phyloP scores from a whole-genome alignment of 306 rosid genomes.

The Amphicarpaea edgeworthii region DNA sequence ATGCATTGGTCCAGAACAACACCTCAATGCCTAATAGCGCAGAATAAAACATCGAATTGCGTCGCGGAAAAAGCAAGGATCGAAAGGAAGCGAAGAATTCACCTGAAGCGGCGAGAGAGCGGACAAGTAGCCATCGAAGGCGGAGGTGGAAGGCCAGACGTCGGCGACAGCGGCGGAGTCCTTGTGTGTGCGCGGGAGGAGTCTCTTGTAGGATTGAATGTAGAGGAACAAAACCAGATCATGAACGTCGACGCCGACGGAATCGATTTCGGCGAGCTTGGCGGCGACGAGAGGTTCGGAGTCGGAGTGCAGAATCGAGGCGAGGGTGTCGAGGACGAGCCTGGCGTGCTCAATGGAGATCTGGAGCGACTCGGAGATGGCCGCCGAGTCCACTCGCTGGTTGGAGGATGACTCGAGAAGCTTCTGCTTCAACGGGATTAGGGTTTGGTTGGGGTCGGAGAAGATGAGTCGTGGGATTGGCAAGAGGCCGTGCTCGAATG shows the following conservation, averaged over 20 bases:
- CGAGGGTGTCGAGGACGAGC: slow-evolving; percentile 81
- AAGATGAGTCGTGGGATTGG: slow-evolving; percentile 85
- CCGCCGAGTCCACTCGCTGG: slow-evolving; percentile 60
- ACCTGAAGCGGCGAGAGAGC: slow-evolving; percentile 99
- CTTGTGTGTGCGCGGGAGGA: slow-evolving; percentile 89
- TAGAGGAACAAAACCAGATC: slow-evolving; percentile 86
- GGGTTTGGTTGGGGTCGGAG: slow-evolving; percentile 91
- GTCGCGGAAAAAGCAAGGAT: background rate
- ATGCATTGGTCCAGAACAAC: slow-evolving; percentile 28
- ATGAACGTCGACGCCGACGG: slow-evolving; percentile 67
- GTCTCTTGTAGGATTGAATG: slow-evolving; percentile 89
- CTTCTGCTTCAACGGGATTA: slow-evolving; percentile 72
- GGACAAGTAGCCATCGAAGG: slow-evolving; percentile 95
- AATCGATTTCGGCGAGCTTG: slow-evolving; percentile 54
- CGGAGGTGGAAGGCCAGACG: slow-evolving; percentile 99
- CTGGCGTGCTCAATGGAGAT: slow-evolving; percentile 83
- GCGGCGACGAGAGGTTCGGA: slow-evolving; percentile 74
- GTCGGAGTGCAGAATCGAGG: slow-evolving; percentile 76
- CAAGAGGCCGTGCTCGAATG: slow-evolving; percentile 88
- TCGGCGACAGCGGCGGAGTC: slow-evolving; percentile 94
- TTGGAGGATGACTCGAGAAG: slow-evolving; percentile 58
- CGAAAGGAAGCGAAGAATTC: slow-evolving; percentile 11
- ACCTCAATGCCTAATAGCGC: background rate
- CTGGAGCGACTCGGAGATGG: slow-evolving; percentile 80
- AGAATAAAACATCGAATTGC: no score